Conservation (phyloP, 371 early-diverging fungal species). For the Mucor sp. region DNA sequence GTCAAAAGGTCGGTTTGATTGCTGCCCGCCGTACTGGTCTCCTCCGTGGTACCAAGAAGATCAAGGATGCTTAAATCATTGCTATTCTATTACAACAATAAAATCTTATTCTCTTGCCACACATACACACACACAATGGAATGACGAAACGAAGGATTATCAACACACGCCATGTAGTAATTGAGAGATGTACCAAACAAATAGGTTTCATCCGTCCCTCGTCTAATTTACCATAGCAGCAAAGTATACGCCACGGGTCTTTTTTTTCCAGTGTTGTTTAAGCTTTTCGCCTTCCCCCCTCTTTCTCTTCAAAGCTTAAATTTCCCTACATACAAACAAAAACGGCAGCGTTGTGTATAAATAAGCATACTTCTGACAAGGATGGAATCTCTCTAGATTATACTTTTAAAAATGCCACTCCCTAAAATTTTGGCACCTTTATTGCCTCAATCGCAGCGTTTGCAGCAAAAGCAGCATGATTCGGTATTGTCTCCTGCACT, state of each 20-base stretch:
- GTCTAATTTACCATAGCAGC: neutral
- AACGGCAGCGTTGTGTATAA: neutral
- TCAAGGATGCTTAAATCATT: constrained; percentile 12
- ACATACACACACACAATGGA: neutral
- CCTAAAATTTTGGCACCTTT: constrained; percentile 11
- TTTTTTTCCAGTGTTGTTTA: neutral
- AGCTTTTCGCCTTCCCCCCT: neutral
- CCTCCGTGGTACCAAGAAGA: constrained; percentile 83
- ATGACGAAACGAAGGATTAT: neutral
- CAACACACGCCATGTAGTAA: neutral
- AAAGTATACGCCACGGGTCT: neutral
- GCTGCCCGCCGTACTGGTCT: constrained; percentile 33
- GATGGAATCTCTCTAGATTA: neutral
- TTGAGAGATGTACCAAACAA: constrained; percentile 1
- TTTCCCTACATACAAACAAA: neutral
- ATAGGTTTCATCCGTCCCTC: neutral
- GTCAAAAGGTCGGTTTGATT: constrained; percentile 38
- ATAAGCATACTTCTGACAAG: neutral
- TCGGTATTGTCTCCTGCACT: constrained; percentile 6
- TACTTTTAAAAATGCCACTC: constrained; percentile 9
- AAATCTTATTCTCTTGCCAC: neutral
- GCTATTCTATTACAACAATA: neutral
- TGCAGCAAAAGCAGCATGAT: neutral
- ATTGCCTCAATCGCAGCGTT: neutral
- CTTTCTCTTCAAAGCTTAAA: neutral